Percentiles rank a stretch among this genome's conserved stretches.
These are phyloP conservation scores for Fusarium keratoplasticum DNA, from an alignment of 2,329 filamentous ascomycete species.

Conservation along the genomic window DNA sequence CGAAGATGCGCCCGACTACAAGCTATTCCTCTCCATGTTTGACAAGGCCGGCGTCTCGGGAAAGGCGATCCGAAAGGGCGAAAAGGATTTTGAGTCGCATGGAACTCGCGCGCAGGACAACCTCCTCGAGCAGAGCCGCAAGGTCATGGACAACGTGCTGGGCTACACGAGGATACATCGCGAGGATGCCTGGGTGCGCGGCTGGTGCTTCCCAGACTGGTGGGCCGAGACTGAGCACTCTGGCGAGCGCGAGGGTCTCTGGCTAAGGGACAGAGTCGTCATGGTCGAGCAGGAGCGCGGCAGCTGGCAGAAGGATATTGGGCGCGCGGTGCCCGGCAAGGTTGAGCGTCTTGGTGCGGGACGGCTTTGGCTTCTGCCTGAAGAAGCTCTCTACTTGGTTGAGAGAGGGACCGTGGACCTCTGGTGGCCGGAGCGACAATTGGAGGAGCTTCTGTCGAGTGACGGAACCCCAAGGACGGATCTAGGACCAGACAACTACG, in stretches of 20 bases:
- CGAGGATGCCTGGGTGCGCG: conserved; percentile 74
- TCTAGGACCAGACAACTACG: conserved; percentile 57
- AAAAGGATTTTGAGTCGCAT: conserved; percentile 97
- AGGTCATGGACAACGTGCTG: conserved; percentile 90
- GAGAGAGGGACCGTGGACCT: conserved; percentile 90
- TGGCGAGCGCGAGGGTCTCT: conserved; percentile 44
- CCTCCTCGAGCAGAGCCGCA: conserved; percentile 82
- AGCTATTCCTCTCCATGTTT: conserved; percentile 71
- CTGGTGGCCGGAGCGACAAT: conserved; percentile 76
- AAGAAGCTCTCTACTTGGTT: conserved; percentile 90
- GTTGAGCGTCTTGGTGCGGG: conserved; percentile 67
- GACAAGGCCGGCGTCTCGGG: conserved; percentile 63
- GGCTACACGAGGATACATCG: conserved; percentile 80
- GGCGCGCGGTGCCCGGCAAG: conserved; percentile 69
- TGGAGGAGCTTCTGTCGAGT: conserved; percentile 61
- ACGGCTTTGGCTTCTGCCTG: conserved; percentile 85
- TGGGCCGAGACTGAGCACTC: conserved; percentile 52
- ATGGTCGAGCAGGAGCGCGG: conserved; percentile 79
- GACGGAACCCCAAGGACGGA: conserved; percentile 39
- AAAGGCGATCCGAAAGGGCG: conserved; percentile 86
- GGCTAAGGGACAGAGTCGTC: conserved; percentile 65
- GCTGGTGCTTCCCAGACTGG: conserved; percentile 77
- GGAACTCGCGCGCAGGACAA: conserved; percentile 84
- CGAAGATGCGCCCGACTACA: conserved; percentile 89
- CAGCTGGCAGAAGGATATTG: conserved; percentile 80